Evolutionary conservation across 108 stramenopile genomes (phyloP).

Genomic region (Chaetoceros muelleri): DNA sequence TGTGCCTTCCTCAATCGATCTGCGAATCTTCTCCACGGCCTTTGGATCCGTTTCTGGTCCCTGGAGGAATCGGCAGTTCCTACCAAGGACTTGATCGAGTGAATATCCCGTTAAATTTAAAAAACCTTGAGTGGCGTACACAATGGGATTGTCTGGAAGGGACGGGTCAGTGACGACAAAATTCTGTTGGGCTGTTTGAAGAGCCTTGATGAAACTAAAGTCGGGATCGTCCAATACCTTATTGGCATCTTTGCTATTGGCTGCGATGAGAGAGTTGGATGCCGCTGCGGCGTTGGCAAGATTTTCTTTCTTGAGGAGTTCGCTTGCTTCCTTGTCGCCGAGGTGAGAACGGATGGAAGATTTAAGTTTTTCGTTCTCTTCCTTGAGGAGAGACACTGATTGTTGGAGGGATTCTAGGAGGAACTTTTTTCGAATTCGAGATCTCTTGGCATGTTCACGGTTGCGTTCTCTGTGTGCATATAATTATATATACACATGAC

Average conservation of each 20-base stretch:
- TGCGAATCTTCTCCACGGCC: constrained; percentile 89
- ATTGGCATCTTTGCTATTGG: constrained; percentile 56
- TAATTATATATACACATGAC: constrained; percentile 4
- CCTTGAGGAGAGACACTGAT: constrained; percentile 62
- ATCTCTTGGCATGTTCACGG: constrained; percentile 90
- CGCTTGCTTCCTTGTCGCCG: constrained; percentile 51
- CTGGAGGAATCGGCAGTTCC: constrained; percentile 95
- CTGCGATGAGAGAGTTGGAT: constrained; percentile 57
- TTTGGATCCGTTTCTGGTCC: constrained; percentile 93
- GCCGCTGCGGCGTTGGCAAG: constrained; percentile 27
- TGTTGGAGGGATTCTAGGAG: constrained; percentile 91
- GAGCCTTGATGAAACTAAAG: constrained; percentile 94
- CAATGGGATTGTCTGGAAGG: constrained; percentile 92
- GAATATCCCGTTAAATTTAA: constrained; percentile 91
- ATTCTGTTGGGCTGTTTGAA: constrained; percentile 94
- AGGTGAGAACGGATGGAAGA: constrained; percentile 55
- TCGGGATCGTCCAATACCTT: constrained; percentile 94
- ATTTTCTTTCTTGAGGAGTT: constrained; percentile 35
- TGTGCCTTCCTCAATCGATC: constrained; percentile 77
- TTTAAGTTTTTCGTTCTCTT: constrained; percentile 81
- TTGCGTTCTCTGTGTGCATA: constrained; percentile 64
- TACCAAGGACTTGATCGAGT: constrained; percentile 83
- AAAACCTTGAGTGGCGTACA: constrained; percentile 89
- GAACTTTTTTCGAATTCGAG: constrained; percentile 94
- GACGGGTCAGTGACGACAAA: constrained; percentile 95